A percentile compares a stretch with the other conserved stretches of the same genome.
phyloP scores from a whole-genome alignment of 1,139 yeast species.

The Debaryomycetaceae sp. region DNA sequence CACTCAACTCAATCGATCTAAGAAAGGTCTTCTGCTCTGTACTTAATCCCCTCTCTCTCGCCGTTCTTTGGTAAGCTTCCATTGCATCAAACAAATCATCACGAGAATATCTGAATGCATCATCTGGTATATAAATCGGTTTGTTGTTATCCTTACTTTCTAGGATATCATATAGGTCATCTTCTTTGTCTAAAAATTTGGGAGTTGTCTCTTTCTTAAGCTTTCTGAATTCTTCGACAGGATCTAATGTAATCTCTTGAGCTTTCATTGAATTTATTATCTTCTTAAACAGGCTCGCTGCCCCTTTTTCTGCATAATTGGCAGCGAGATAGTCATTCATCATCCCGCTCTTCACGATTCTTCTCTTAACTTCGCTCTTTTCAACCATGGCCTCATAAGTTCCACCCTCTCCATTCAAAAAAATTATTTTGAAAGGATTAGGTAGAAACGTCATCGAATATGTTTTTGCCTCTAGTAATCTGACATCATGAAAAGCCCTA shows the following conservation, averaged over 20 bases:
- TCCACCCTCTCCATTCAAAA: conserved; percentile 21
- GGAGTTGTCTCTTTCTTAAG: conserved; percentile 11
- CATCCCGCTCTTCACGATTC: conserved; percentile 17
- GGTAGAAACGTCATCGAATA: conserved; percentile 22
- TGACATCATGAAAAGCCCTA: conserved; percentile 17
- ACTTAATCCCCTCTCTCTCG: conserved; percentile 6
- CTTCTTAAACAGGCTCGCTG: conserved; percentile 1
- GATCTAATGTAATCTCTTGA: conserved; percentile 12
- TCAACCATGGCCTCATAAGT: conserved; percentile 23
- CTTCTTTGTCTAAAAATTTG: conserved; percentile 7
- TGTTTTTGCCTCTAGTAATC: conserved; percentile 24
- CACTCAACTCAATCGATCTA: conserved; percentile 18
- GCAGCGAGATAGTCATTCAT: conserved; percentile 14
- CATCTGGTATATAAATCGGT: conserved; percentile 8
- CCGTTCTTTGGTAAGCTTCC: conserved; percentile 11
- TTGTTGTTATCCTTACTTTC: conserved; percentile 5
- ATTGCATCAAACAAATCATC: conserved; percentile 15
- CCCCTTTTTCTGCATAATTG: conserved; percentile 3
- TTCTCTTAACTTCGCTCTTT: conserved; percentile 10
- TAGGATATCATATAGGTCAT: conserved; percentile 17
- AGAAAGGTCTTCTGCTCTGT: conserved; percentile 15
- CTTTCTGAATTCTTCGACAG: conserved; percentile 14
- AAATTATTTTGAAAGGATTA: conserved; percentile 21
- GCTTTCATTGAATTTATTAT: conserved; percentile 2
- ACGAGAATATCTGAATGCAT: conserved; percentile 19